Evolutionary conservation across 176 grass and related monocot genomes (phyloP), one percentile per base, ranked within the genome.

Genomic region (Ampelocalamus luodianensis): DNA sequence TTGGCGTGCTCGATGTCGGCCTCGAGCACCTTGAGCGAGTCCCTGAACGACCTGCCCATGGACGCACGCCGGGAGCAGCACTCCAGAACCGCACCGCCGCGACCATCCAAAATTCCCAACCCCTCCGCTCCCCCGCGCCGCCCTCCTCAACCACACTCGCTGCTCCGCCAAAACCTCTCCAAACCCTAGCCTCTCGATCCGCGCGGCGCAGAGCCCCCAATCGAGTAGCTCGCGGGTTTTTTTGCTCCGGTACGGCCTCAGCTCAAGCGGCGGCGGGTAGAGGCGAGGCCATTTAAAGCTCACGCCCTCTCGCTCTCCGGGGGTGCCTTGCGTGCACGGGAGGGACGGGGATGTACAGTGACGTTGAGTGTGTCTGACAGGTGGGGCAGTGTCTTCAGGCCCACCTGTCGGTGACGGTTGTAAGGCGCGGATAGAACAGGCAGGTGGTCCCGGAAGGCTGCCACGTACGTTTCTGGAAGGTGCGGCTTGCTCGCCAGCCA

Each of bases 1-100:
- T 97, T 97, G 78, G 95, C 95, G 84, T 94, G 92, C 82, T 94
- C 92, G 90, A 97, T 91, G 81, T 94, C 92, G 78, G 95, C 90
- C 86, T 97, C 90, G 76, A 97, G 92, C 84, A 94, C 86, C 90
- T 97, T 94, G 56, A 94, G 83, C 74, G 95, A 97, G 64, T 97
- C 95, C 88, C 91, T 88, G 89, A 97, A 97, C 71, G 92, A 83
- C 83, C 82, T 94, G 9, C 92, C 85, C 90, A 94, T 94, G 49
- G 68, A 59, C 49, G 42, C 58, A 24, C 17, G 46, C 71, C 79
- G 64, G 70, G 53, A 78, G 74, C 65, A 66, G 27, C 36, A 62
- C 76, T 62, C 87, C 61, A 5, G 26, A 37, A 7, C 70, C 16
- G 14, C 71, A 29, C 79, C 59, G 59, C 72, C 61, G 72, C 72